Evolutionary conservation across 225 moss, liverwort and hornwort species (phyloP).

Genomic region (Climacium dendroides): DNA sequence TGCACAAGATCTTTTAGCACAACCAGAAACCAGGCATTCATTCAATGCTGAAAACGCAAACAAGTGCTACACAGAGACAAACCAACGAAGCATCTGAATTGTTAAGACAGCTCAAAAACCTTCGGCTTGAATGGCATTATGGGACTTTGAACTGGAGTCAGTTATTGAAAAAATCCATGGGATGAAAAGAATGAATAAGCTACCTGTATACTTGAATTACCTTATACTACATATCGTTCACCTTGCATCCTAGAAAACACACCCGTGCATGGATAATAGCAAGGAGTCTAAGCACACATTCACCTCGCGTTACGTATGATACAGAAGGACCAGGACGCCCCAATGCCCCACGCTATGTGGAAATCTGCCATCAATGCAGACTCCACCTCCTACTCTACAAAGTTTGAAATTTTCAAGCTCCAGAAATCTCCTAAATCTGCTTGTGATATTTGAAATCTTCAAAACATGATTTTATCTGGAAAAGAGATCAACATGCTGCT

Average conservation of each 20-base stretch:
- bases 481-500: background rate
- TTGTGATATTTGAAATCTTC: background rate
- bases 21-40: background rate
- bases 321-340: background rate
- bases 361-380: background rate
- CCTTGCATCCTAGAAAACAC: background rate
- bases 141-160: background rate
- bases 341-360: background rate
- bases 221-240: slow-evolving; percentile 7
- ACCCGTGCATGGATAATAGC: background rate
- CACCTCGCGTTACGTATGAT: slow-evolving; percentile 21
- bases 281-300: slow-evolving; percentile 1
- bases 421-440: background rate
- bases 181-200: slow-evolving; percentile 18
- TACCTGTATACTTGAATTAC: slow-evolving; percentile 6
- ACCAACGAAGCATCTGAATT: background rate
- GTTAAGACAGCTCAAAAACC: background rate
- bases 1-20: background rate
- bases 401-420: background rate
- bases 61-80: background rate
- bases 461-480: background rate
- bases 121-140: slow-evolving; percentile 10
- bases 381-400: slow-evolving; percentile 8
- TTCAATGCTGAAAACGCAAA: background rate
- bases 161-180: background rate